Evolutionary conservation across 345 rosid species (phyloP).

Genomic region (Sapria himalayana): DNA sequence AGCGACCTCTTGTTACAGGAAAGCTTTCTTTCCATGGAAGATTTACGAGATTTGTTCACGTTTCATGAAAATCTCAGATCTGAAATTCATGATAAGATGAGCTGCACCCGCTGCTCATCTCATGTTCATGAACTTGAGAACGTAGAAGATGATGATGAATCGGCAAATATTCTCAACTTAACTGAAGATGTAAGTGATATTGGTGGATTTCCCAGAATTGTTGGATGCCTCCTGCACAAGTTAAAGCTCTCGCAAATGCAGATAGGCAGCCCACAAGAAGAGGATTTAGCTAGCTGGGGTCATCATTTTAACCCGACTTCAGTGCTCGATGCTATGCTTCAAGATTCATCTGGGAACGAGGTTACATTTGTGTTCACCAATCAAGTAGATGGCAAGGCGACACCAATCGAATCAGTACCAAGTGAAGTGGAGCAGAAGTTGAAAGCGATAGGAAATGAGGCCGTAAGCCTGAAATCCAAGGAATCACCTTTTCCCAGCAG

Average conservation of each 20-base stretch:
- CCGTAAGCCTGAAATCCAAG: conserved; percentile 7
- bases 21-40: conserved; percentile 64
- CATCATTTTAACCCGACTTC: conserved; percentile 57
- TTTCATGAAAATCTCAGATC: conserved; percentile 65
- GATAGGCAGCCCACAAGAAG: conserved; percentile 82
- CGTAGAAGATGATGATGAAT: conserved; percentile 15
- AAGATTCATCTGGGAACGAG: conserved; percentile 93
- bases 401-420: conserved; percentile 46
- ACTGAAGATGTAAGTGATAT: conserved; percentile 27
- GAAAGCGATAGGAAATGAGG: conserved; percentile 9
- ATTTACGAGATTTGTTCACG: conserved; percentile 69
- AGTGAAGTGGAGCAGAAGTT: conserved; percentile 16
- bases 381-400: conserved; percentile 85
- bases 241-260: conserved; percentile 71
- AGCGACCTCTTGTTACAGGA: conserved; percentile 47
- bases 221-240: conserved; percentile 46
- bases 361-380: conserved; percentile 75
- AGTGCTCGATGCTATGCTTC: conserved; percentile 67
- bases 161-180: conserved; percentile 10
- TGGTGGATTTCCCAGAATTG: conserved; percentile 67
- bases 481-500: conserved; percentile 13
- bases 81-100: conserved; percentile 78
- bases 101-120: conserved; percentile 42
- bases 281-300: conserved; percentile 80
- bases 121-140: conserved; percentile 12